A percentile compares a stretch with the other conserved stretches of the same genome.
Evolutionary conservation across 1,139 yeast species (phyloP).

Genomic region (Diutina mesorugosa): DNA sequence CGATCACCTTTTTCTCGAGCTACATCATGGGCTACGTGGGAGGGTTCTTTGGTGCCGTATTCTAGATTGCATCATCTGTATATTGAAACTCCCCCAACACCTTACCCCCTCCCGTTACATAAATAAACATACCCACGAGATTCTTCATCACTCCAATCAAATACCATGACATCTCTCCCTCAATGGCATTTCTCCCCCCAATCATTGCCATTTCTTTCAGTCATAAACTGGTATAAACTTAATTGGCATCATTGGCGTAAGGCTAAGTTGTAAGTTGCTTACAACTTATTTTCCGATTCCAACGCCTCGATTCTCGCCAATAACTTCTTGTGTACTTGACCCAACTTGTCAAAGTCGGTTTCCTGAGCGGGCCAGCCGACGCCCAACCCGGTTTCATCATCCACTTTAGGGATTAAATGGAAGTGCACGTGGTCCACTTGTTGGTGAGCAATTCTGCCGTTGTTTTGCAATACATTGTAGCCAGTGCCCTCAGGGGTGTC

Average conservation of each 20-base stretch:
- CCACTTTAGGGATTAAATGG: slow-evolving; percentile 86
- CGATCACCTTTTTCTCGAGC: slow-evolving; percentile 70
- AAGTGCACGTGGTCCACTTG: slow-evolving; percentile 91
- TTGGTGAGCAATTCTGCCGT: slow-evolving; percentile 90
- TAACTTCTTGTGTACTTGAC: slow-evolving; percentile 51
- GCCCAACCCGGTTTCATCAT: slow-evolving; percentile 53
- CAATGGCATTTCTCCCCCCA: too few relatives aligned
- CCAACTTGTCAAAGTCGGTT: slow-evolving; percentile 60
- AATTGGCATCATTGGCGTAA: too few relatives aligned
- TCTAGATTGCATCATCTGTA: too few relatives aligned
- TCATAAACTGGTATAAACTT: too few relatives aligned
- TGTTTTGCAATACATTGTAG: slow-evolving; percentile 83
- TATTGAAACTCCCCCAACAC: too few relatives aligned
- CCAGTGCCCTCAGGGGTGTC: slow-evolving; percentile 58
- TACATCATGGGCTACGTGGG: slow-evolving; percentile 68
- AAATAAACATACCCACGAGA: too few relatives aligned
- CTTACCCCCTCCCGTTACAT: background rate
- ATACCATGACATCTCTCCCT: too few relatives aligned
- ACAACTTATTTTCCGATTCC: slow-evolving; percentile 6
- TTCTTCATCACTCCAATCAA: too few relatives aligned
- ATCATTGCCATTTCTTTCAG: too few relatives aligned
- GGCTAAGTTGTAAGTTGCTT: background rate
- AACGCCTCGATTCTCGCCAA: slow-evolving; percentile 32
- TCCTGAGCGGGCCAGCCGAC: slow-evolving; percentile 91
- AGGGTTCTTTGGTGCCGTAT: slow-evolving; percentile 14